phyloP scores from a whole-genome alignment of 2,329 filamentous ascomycete species.

The Penicillium brasilianum region DNA sequence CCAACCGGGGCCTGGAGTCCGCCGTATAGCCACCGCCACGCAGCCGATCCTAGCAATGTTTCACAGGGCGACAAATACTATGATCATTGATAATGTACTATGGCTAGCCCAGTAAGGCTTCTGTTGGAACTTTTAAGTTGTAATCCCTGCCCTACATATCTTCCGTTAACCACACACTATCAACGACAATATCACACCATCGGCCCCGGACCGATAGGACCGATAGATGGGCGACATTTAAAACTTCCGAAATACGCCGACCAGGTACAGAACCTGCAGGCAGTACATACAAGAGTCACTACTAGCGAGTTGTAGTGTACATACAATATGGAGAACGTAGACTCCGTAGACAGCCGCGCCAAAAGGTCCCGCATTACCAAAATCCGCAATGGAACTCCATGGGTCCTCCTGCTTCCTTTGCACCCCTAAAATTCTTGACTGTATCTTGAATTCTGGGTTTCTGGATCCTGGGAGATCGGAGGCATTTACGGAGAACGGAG shows the following conservation, averaged over 20 bases:
- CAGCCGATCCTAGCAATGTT: background rate
- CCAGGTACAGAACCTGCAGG: background rate
- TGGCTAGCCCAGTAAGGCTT: background rate
- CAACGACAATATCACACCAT: background rate
- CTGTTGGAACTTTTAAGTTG: background rate
- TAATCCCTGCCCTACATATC: background rate
- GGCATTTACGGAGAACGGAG: constrained; percentile 11
- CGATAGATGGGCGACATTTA: background rate
- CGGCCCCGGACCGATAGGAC: background rate
- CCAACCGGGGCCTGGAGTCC: background rate
- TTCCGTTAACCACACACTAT: background rate
- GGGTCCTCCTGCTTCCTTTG: background rate
- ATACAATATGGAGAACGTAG: background rate
- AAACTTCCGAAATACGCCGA: constrained; percentile 23
- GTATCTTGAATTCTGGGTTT: background rate
- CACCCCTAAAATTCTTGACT: background rate
- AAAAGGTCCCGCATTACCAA: constrained; percentile 2
- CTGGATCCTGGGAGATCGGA: constrained; percentile 17
- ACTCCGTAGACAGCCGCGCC: background rate
- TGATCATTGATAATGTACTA: too few relatives aligned
- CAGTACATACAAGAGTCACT: background rate
- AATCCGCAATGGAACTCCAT: background rate
- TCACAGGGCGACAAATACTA: background rate
- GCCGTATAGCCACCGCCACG: background rate
- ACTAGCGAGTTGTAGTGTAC: background rate